phyloP scores from a whole-genome alignment of 257 asterid species.

The Nicotiana benthamiana region DNA sequence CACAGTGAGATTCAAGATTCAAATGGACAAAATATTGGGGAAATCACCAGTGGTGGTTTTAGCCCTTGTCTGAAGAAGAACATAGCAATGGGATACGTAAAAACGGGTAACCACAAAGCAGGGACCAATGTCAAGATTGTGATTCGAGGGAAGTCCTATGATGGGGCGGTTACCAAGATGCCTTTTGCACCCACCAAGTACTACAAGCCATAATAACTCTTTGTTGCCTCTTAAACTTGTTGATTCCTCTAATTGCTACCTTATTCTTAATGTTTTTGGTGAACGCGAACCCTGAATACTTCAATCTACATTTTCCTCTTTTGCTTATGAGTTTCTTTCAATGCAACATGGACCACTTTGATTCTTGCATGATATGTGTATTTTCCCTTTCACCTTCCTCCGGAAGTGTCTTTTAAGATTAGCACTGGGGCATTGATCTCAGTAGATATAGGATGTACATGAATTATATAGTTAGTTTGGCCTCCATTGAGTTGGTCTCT shows the following conservation, averaged over 20 bases:
- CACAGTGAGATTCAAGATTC: slow-evolving; percentile 90
- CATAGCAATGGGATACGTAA: slow-evolving; percentile 95
- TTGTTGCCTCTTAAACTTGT: background rate
- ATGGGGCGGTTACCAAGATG: slow-evolving; percentile 81
- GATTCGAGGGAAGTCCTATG: slow-evolving; percentile 70
- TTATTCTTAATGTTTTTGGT: background rate
- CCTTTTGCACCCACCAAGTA: slow-evolving; percentile 81
- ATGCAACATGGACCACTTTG: background rate
- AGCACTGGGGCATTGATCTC: background rate
- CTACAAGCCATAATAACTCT: slow-evolving; percentile 56
- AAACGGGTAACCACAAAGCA: slow-evolving; percentile 72
- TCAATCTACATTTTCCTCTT: background rate
- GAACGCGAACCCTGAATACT: background rate
- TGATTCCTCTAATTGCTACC: background rate
- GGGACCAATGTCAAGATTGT: slow-evolving; percentile 76
- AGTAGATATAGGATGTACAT: background rate
- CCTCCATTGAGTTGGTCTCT: background rate
- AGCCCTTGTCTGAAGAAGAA: slow-evolving; percentile 96
- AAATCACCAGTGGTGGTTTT: slow-evolving; percentile 93
- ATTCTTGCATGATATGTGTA: background rate
- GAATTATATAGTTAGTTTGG: background rate
- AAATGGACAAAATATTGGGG: slow-evolving; percentile 74
- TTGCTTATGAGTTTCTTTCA: background rate
- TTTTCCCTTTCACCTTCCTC: background rate
- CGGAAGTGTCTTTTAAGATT: background rate